Evolutionary conservation across 768 basidiomycete genomes (phyloP), one percentile per base, ranked within the genome.

Genomic region (Boletus rufocinnamomeus): DNA sequence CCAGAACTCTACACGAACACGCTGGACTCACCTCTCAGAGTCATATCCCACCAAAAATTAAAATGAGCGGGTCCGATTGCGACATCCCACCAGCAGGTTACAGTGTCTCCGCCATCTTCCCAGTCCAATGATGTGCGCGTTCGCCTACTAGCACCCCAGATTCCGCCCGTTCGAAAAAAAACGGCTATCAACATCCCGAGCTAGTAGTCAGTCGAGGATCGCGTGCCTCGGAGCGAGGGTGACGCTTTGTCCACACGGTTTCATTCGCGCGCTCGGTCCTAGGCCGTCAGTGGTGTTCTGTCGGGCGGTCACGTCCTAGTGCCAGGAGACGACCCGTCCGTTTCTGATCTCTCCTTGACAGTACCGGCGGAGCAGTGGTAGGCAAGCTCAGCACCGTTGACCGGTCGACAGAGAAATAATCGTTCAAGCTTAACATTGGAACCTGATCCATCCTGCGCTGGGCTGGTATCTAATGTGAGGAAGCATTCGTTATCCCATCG

Each of bases 101-200:
- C n/a, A n/a, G n/a, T 21, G n/a, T 41, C 21, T 17, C 21, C n/a
- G 21, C n/a, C 40, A n/a, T 41, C 40, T 41, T 21, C 19, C 53
- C 58, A 6, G 40, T 48, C 25, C 58, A 56, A 44, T 57, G 58
- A 48, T 52, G 28, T 50, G 13, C 21, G 38, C 58, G 9, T 69
- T 65, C 23, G 58, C 63, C 32, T 59, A 68, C n/a, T n/a, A n/a
- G n/a, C 28, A 60, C 58, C n/a, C 69, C 69, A 14, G 50, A 60
- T 8, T 30, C 58, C 10, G 47, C 35, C 30, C 48, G 10, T 8
- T 45, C 46, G 21, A 35, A 11, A 44, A 27, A 28, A 6, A 44
- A 34, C 5, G 10, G 25, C 32, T 25, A 14, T 19, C 49, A 14
- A 45, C 27, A 27, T 19, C 16, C 13, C n/a, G 32, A 41, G 14